phyloP scores from a whole-genome alignment of 306 rosid genomes.

The Abrus precatorius region DNA sequence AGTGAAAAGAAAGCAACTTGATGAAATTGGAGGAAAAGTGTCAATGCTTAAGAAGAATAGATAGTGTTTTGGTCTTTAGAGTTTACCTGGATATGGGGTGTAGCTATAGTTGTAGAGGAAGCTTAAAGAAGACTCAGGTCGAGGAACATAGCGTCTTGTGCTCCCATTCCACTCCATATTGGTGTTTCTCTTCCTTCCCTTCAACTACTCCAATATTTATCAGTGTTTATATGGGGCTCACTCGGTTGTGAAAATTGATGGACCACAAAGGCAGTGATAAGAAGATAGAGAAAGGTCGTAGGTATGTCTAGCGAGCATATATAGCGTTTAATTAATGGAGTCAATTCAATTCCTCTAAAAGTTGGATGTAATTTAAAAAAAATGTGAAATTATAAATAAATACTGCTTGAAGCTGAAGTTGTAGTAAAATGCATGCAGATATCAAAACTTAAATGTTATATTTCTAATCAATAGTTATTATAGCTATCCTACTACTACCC shows the following conservation, averaged over 20 bases:
- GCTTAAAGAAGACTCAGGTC: slow-evolving; percentile 71
- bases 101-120: slow-evolving; percentile 79
- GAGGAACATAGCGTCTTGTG: slow-evolving; percentile 68
- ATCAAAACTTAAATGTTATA: no score
- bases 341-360: slow-evolving; percentile 1
- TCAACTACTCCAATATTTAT: slow-evolving; percentile 38
- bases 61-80: not conserved
- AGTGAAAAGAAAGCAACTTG: slow-evolving; percentile 18
- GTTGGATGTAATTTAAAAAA: not conserved
- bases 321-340: not conserved
- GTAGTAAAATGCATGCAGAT: no score
- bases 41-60: slow-evolving; percentile 14
- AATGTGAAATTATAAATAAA: not conserved
- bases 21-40: slow-evolving; percentile 15
- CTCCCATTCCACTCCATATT: slow-evolving; percentile 86
- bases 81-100: slow-evolving; percentile 70
- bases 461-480: no score
- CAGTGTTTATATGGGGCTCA: slow-evolving; percentile 54
- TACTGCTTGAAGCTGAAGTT: no score
- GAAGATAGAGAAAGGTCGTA: slow-evolving; percentile 41
- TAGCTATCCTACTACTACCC: no score
- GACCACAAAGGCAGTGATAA: slow-evolving; percentile 64
- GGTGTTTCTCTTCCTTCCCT: slow-evolving; percentile 47
- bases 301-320: slow-evolving; percentile 21
- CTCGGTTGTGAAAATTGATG: slow-evolving; percentile 39